These are phyloP conservation scores for Evansstolkia leycettana DNA, from an alignment of 495 filamentous ascomycete genomes.

Conservation along the genomic window DNA sequence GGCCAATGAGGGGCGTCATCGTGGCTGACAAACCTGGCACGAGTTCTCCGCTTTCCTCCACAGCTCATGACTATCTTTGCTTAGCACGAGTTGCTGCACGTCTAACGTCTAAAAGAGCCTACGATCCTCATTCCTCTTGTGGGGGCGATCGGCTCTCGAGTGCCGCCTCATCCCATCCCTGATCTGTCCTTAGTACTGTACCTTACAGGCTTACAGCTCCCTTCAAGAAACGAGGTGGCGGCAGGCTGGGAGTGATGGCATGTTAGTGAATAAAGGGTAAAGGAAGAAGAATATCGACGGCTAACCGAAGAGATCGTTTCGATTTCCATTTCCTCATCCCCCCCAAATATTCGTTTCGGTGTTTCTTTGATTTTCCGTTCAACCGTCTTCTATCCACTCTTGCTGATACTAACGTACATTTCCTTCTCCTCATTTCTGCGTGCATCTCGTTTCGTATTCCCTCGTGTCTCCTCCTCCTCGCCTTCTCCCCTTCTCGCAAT, in stretches of 20 bases:
- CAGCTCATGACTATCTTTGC: conserved; percentile 3
- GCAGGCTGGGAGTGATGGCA: too few relatives aligned
- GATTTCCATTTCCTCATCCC: too few relatives aligned
- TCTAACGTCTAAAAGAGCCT: conserved; percentile 1
- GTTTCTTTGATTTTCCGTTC: neutral
- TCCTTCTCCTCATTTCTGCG: too few relatives aligned
- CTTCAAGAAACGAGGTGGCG: conserved; percentile 12
- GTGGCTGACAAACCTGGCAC: conserved; percentile 1
- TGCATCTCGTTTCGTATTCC: too few relatives aligned
- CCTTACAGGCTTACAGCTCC: too few relatives aligned
- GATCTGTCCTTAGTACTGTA: conserved; percentile 4
- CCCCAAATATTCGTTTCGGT: neutral
- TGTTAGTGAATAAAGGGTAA: neutral
- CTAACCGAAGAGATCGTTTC: neutral
- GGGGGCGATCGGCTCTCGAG: conserved; percentile 16
- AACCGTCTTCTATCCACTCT: neutral
- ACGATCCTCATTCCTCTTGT: conserved; percentile 16
- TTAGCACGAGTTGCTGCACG: conserved; percentile 11
- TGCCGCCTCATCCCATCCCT: conserved; percentile 11
- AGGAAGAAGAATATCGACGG: neutral
- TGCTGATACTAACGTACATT: too few relatives aligned
- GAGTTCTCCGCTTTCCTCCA: conserved; percentile 9
- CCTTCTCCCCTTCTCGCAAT: neutral
- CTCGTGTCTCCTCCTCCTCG: too few relatives aligned
- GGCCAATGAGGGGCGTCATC: neutral